phyloP scores from a whole-genome alignment of 1,139 yeast genomes.

The Debaryomycetaceae sp. region DNA sequence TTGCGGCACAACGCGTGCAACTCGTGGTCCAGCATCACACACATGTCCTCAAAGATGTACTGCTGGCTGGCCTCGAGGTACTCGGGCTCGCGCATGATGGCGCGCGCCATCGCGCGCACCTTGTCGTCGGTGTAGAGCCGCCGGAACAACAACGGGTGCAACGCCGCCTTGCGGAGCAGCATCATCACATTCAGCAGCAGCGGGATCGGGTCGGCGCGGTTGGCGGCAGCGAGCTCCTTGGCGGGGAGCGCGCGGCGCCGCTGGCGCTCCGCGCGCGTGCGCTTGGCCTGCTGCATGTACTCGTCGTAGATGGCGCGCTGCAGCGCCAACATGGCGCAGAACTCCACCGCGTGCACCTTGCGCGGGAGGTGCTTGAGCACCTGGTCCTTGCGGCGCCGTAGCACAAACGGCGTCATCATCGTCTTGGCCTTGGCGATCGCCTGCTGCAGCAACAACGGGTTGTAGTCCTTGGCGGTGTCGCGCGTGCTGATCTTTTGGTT shows the following conservation, averaged over 20 bases:
- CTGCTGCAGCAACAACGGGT: conserved; percentile 83
- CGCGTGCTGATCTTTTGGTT: conserved; percentile 74
- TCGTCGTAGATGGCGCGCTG: conserved; percentile 62
- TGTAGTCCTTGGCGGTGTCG: conserved; percentile 41
- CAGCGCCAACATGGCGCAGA: conserved; percentile 55
- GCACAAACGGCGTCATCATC: conserved; percentile 97
- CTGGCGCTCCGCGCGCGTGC: conserved; percentile 46
- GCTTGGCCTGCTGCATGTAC: conserved; percentile 45
- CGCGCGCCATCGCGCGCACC: conserved; percentile 64
- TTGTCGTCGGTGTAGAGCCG: conserved; percentile 49
- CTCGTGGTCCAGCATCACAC: conserved; percentile 92
- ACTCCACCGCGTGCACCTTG: conserved; percentile 59
- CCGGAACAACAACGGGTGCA: conserved; percentile 74
- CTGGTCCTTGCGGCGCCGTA: conserved; percentile 88
- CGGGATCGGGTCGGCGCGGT: conserved; percentile 31
- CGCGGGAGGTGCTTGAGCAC: conserved; percentile 85
- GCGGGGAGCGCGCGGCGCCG: conserved; percentile 41
- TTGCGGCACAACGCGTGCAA: conserved; percentile 67
- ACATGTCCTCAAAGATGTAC: conserved; percentile 88
- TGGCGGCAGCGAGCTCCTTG: conserved; percentile 31
- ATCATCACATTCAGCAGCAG: conserved; percentile 56
- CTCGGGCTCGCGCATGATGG: conserved; percentile 75
- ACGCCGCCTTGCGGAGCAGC: conserved; percentile 69
- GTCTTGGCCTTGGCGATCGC: conserved; percentile 91
- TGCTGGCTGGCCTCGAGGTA: conserved; percentile 70